Percentiles rank a stretch among this genome's conserved stretches.
phyloP scores from a whole-genome alignment of 2,329 filamentous ascomycete genomes.

The Neoscytalidium dimidiatum region DNA sequence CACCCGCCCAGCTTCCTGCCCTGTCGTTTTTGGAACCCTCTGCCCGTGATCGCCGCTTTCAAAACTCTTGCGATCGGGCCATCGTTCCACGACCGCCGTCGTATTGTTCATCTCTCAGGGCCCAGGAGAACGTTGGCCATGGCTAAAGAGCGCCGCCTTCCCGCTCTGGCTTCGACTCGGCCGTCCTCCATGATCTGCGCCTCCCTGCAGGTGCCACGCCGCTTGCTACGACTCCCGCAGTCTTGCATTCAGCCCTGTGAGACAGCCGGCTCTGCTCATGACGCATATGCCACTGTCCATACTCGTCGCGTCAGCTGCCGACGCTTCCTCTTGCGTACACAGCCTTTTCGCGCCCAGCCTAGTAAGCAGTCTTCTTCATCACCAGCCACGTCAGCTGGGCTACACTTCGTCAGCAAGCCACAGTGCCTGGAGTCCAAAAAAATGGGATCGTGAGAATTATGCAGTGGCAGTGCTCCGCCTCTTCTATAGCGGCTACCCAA shows the following conservation, averaged over 20 bases:
- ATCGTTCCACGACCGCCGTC: neutral
- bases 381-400: slow-evolving; percentile 5
- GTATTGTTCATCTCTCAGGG: slow-evolving; percentile 1
- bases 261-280: neutral
- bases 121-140: neutral
- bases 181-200: neutral
- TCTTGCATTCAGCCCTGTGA: slow-evolving; percentile 15
- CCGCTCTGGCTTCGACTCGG: neutral
- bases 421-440: neutral
- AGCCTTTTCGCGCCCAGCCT: neutral
- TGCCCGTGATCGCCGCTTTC: neutral
- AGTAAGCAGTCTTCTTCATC: neutral
- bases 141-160: neutral
- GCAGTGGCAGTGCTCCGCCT: neutral
- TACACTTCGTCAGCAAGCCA: neutral
- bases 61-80: neutral
- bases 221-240: slow-evolving; percentile 5
- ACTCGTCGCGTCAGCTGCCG: neutral
- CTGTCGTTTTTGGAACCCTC: neutral
- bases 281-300: neutral
- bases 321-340: neutral
- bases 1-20: neutral
- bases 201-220: slow-evolving; percentile 1
- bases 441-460: neutral
- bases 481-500: neutral